phyloP scores from a whole-genome alignment of 768 basidiomycete species.

The Phaeolepiota aurea region DNA sequence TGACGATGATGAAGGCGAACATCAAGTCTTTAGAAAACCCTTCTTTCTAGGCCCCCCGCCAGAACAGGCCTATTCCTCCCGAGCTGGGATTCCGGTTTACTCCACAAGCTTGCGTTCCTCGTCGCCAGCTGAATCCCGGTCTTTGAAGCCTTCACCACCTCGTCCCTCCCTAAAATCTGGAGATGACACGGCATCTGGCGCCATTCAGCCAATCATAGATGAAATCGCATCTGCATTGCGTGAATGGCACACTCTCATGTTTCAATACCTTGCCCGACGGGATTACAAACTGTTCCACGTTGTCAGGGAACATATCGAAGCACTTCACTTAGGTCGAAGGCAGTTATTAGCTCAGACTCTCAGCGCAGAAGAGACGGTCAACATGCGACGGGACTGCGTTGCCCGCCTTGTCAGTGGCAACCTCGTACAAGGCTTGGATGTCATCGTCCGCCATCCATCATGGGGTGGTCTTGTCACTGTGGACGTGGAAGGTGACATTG shows the following conservation, averaged over 20 bases:
- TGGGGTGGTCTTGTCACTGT: conserved; percentile 87
- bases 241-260: conserved; percentile 93
- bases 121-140: conserved; percentile 55
- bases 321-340: conserved; percentile 82
- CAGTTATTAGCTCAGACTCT: conserved; percentile 86
- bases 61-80: conserved; percentile 66
- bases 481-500: conserved; percentile 80
- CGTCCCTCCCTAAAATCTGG: conserved; percentile 92
- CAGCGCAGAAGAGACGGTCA: conserved; percentile 77
- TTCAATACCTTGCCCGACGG: conserved; percentile 80
- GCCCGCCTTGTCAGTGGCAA: conserved; percentile 83
- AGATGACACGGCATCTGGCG: conserved; percentile 85
- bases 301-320: conserved; percentile 85
- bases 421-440: conserved; percentile 84
- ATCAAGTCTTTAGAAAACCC: conserved; percentile 39
- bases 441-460: conserved; percentile 92
- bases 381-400: conserved; percentile 81
- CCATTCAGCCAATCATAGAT: conserved; percentile 84
- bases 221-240: conserved; percentile 94
- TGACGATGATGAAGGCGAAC: conserved; percentile 48
- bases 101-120: conserved; percentile 69
- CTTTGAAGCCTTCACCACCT: conserved; percentile 72
- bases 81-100: conserved; percentile 67
- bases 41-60: conserved; percentile 69
- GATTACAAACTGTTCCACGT: conserved; percentile 86